phyloP scores from a whole-genome alignment of 768 basidiomycete species.

The Suillus clintonianus region DNA sequence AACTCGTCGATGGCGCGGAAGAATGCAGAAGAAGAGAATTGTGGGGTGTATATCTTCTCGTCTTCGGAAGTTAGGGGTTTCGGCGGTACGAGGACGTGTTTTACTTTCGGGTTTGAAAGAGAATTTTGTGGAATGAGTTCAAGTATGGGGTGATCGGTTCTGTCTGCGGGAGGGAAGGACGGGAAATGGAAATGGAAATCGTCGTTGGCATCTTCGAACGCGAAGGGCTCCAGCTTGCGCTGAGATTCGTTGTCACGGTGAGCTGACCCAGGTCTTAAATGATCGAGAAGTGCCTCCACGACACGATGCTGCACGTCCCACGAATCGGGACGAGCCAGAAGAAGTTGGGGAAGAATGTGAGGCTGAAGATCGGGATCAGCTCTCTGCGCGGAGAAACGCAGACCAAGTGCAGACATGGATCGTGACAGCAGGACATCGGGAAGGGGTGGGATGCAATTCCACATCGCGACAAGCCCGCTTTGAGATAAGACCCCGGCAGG shows the following conservation, averaged over 20 bases:
- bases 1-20: constrained; percentile 50
- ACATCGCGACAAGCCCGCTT: constrained; percentile 25
- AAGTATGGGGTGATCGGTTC: constrained; percentile 17
- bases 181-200: constrained; percentile 60
- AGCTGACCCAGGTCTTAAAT: constrained; percentile 47
- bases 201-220: constrained; percentile 70
- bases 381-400: constrained; percentile 11
- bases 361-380: background rate
- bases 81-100: constrained; percentile 55
- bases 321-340: constrained; percentile 26
- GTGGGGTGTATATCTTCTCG: constrained; percentile 49
- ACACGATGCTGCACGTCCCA: constrained; percentile 19
- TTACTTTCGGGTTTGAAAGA: constrained; percentile 40
- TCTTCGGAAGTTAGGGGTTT: constrained; percentile 50
- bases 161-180: constrained; percentile 24
- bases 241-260: constrained; percentile 31
- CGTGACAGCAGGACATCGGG: constrained; percentile 19
- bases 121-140: constrained; percentile 26
- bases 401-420: constrained; percentile 28
- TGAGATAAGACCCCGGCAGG: constrained; percentile 27
- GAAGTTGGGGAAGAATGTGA: constrained; percentile 27
- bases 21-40: constrained; percentile 69
- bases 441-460: constrained; percentile 31
- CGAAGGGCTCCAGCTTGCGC: constrained; percentile 23
- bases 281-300: constrained; percentile 18